A percentile compares a stretch with the other conserved stretches of the same genome.
Conservation (phyloP, 2,329 filamentous ascomycete species). For the Ophiostoma pallidulum region DNA sequence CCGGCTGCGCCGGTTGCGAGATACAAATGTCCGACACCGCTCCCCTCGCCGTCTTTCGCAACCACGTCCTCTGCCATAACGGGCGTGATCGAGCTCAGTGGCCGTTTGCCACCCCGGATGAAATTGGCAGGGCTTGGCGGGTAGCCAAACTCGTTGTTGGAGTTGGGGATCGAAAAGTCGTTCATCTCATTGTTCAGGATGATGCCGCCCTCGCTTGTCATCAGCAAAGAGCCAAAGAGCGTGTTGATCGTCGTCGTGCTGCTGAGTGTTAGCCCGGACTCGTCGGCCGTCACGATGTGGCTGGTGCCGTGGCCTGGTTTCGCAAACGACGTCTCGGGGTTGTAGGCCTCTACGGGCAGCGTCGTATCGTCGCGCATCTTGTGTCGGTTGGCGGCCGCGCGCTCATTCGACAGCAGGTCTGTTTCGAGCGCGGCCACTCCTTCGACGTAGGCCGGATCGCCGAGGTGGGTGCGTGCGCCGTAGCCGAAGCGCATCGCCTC, state of each 20-base stretch:
- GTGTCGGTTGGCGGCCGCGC: conserved; percentile 48
- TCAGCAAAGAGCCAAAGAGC: conserved; percentile 68
- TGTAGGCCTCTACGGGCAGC: conserved; percentile 63
- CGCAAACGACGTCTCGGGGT: conserved; percentile 37
- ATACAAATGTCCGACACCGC: conserved; percentile 38
- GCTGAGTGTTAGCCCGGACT: conserved; percentile 63
- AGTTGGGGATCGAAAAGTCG: conserved; percentile 78
- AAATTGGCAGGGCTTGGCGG: conserved; percentile 72
- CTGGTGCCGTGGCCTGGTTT: conserved; percentile 52
- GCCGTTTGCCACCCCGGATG: conserved; percentile 70
- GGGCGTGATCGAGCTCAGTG: conserved; percentile 73
- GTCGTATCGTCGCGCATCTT: conserved; percentile 66
- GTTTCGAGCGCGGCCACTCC: conserved; percentile 55
- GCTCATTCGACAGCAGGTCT: conserved; percentile 53
- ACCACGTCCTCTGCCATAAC: conserved; percentile 63
- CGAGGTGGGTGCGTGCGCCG: conserved; percentile 65
- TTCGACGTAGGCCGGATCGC: conserved; percentile 67
- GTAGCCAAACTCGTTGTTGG: conserved; percentile 76
- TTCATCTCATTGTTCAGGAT: conserved; percentile 66
- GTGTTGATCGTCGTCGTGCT: conserved; percentile 84
- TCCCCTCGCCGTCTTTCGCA: conserved; percentile 39
- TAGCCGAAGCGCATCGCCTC: conserved; percentile 90
- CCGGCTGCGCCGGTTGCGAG: conserved; percentile 70
- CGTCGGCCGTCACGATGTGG: conserved; percentile 64
- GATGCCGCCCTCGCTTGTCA: conserved; percentile 74